Base-by-base conservation (phyloP, 1,284 basidiomycete genomes). In the Leccinum huronense region DNA sequence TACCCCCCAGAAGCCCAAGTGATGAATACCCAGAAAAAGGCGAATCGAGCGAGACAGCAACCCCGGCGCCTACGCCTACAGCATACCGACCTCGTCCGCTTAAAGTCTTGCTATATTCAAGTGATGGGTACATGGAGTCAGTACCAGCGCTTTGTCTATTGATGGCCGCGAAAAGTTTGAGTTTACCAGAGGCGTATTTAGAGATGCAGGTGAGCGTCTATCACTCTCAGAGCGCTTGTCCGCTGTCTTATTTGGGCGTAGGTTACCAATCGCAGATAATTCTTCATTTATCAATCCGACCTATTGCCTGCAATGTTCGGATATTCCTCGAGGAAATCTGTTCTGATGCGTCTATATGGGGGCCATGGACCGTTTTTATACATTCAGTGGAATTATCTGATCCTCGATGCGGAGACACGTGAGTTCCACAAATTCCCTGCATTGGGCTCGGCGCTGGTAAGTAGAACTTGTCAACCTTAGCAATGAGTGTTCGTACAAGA, bases 121-220 rank as follows among this genome's bases (percentile, higher is more conserved):
- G 87, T n/a, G 91, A 93, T 72, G 91, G 91, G 48, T 93, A 93
- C 75, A 98, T 96, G 31, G 97, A 98, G 78, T 92, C 91, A 42
- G 87, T 97, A 14, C 86, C 96, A 58, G 96, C 94, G 14, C 81
- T 98, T 57, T 87, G 87, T 68, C 87, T 97, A 70, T 80, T 98
- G 68, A 98, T 99, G 96, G 87, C 89, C 48, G 80, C 90, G 58
- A 87, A 84, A 77, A 75, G 82, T 69, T 72, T 89, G 76, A 76
- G 82, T 57, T 83, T 98, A 11, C 91, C 95, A 4, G 93, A 96
- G 73, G 96, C 95, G 16, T 98, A 96, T 78, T 80, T 96, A 55
- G 87, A 92, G 73, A 83, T 97, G 69, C 94, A 90, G 77, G 73
- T 74, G 4, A 19, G 68, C 60, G 53, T 60, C n/a, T 23, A 9